A percentile compares a stretch with the other conserved stretches of the same genome.
Conservation (phyloP, 2,329 filamentous ascomycete genomes). For the Aureobasidium sp. region DNA sequence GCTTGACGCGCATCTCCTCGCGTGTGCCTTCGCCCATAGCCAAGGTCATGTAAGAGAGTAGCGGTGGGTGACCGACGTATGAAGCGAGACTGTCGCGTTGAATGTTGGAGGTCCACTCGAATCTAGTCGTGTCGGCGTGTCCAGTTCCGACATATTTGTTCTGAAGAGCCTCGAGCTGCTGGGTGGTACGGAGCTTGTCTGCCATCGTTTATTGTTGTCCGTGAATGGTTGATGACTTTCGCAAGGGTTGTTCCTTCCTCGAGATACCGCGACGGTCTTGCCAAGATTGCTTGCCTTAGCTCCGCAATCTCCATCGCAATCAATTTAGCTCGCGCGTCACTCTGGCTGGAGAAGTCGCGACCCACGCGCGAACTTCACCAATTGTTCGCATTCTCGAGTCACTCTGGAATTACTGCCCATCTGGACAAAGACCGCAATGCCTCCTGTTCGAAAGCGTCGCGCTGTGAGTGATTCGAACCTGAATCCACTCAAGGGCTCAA, state of each 20-base stretch:
- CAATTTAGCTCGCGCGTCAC: conserved; percentile 3
- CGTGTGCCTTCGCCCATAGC: conserved; percentile 73
- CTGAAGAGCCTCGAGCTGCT: conserved; percentile 95
- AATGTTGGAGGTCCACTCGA: conserved; percentile 96
- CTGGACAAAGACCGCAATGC: not conserved
- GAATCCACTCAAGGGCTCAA: too few relatives aligned
- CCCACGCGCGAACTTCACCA: not conserved
- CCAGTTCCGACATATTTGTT: conserved; percentile 94
- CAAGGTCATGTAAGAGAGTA: conserved; percentile 82
- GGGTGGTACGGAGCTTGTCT: conserved; percentile 94
- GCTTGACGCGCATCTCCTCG: conserved; percentile 68
- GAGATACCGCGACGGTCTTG: not conserved
- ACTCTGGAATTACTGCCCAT: not conserved
- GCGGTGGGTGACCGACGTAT: conserved; percentile 80
- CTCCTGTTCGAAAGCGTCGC: conserved; percentile 23
- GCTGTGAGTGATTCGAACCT: conserved; percentile 19
- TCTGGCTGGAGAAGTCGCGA: conserved; percentile 2
- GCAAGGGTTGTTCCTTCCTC: not conserved
- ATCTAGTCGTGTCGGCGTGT: conserved; percentile 91
- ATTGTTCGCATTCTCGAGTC: not conserved
- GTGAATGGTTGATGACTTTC: conserved; percentile 1
- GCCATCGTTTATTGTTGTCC: conserved; percentile 44
- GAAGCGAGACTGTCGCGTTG: conserved; percentile 86
- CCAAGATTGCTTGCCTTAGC: conserved; percentile 1
- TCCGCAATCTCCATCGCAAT: not conserved